Conservation (phyloP, 352 stramenopile species). For the Elongisporangium senticosum region DNA sequence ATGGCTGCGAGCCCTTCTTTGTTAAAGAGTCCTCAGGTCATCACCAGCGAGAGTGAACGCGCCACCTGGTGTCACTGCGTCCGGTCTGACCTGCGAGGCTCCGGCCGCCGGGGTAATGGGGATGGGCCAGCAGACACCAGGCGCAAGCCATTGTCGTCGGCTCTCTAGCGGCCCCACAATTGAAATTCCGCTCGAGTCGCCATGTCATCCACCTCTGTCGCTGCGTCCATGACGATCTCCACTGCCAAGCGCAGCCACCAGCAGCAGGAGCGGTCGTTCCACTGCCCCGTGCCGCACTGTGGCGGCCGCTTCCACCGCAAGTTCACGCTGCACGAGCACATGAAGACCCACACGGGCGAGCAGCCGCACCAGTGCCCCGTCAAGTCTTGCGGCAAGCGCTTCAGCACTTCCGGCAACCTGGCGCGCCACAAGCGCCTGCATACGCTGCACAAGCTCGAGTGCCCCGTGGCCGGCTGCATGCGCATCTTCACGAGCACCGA, state of each 20-base stretch:
- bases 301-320: constrained; percentile 57
- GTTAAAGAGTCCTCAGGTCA: not conserved
- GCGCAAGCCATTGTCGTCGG: not conserved
- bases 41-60: not conserved
- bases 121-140: not conserved
- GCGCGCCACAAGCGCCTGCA: constrained; percentile 63
- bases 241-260: constrained; percentile 10
- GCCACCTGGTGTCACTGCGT: not conserved
- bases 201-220: constrained; percentile 10
- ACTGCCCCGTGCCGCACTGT: constrained; percentile 42
- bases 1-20: not conserved
- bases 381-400: constrained; percentile 52
- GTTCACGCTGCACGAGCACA: constrained; percentile 66
- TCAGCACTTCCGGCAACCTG: constrained; percentile 70
- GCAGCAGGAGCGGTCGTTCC: constrained; percentile 35
- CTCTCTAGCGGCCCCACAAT: constrained; percentile 22
- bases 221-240: constrained; percentile 13
- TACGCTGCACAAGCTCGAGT: constrained; percentile 39
- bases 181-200: constrained; percentile 21
- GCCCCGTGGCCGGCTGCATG: constrained; percentile 34
- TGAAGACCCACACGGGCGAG: constrained; percentile 78
- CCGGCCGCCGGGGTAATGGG: not conserved
- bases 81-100: not conserved
- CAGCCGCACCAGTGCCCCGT: constrained; percentile 56
- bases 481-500: constrained; percentile 42